Conservation (phyloP, 768 basidiomycete genomes). For the Candolleomyces efflorescens region DNA sequence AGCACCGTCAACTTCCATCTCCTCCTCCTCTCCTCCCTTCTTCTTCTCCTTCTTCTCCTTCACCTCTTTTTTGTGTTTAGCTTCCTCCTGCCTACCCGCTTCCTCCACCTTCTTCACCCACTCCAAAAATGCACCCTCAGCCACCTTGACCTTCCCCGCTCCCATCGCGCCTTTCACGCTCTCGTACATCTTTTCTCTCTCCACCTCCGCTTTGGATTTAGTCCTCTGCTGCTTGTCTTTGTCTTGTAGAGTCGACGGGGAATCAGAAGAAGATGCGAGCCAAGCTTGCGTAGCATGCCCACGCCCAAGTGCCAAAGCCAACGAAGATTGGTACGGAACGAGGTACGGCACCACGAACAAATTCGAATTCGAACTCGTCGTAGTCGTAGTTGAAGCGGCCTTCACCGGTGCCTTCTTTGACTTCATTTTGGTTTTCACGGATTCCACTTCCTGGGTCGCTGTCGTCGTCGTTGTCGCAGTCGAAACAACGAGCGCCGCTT, state of each 20-base stretch:
- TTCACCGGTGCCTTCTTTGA: no score
- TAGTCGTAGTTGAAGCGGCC: no score
- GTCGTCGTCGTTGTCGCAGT: conserved; percentile 10
- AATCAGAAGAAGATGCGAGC: conserved; percentile 22
- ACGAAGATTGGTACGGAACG: conserved; percentile 51
- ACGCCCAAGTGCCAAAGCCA: conserved; percentile 60
- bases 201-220: conserved; percentile 13
- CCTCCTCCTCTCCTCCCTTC: no score
- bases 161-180: conserved; percentile 37
- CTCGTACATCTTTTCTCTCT: conserved; percentile 28
- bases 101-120: conserved; percentile 45
- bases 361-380: conserved; percentile 28
- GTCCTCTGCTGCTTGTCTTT: neutral
- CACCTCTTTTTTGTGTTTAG: neutral
- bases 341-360: conserved; percentile 58
- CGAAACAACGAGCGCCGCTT: conserved; percentile 50
- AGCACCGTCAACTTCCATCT: no score
- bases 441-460: no score
- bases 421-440: no score
- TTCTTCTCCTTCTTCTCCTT: no score
- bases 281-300: conserved; percentile 38
- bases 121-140: conserved; percentile 55
- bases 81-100: conserved; percentile 11
- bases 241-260: neutral
- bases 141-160: conserved; percentile 43